Evolutionary conservation across 495 filamentous ascomycete species (phyloP), one percentile per base, ranked within the genome.

Genomic region (Lophium mytilinum): DNA sequence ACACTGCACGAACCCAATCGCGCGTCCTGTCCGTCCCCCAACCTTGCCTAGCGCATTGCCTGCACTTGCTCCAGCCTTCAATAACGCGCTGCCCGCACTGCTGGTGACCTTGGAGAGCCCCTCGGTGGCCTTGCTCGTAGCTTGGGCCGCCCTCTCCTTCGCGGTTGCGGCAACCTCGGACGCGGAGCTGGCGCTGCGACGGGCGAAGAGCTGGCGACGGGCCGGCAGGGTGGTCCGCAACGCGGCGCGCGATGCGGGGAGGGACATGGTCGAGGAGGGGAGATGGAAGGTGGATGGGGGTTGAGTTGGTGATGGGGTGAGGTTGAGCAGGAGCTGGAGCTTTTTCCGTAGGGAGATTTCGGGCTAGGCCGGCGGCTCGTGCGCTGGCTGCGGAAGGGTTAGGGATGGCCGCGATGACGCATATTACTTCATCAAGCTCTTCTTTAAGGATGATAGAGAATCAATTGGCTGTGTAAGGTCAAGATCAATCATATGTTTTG

Each of bases 1-100:
- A 99, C 93, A 83, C 78, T 96, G 87, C 70, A 90, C 74, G 65
- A 90, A 87, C 53, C 79, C 77, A 69, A 96, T 83, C 62, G 92
- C 68, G 70, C 78, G 82, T 60, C 89, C 93, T 40, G 88, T 90
- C 56, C 88, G 81, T 61, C 93, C 93, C 69, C 91, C 90, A 69
- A 93, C 79, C 67, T 83, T 85, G 62, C 84, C 76, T 60, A 95
- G 71, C 49, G 86, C 81, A 64, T 77, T 79, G 53, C 77, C 72
- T 58, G 83, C 68, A 39, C 78, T 78, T 52, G 78, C 72, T 33
- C 85, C 84, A 54, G 85, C 86, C 65, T 80, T 81, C 61, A 80
- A 78, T 63, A 95, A 74, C 52, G 83, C 87, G 58, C 87, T 83
- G 35, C 89, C 88, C 67, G 90, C 89, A 37, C 86, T 81, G 49